Evolutionary conservation across 176 grass and related monocot species (phyloP).

Genomic region (Tillandsia fasciculata): DNA sequence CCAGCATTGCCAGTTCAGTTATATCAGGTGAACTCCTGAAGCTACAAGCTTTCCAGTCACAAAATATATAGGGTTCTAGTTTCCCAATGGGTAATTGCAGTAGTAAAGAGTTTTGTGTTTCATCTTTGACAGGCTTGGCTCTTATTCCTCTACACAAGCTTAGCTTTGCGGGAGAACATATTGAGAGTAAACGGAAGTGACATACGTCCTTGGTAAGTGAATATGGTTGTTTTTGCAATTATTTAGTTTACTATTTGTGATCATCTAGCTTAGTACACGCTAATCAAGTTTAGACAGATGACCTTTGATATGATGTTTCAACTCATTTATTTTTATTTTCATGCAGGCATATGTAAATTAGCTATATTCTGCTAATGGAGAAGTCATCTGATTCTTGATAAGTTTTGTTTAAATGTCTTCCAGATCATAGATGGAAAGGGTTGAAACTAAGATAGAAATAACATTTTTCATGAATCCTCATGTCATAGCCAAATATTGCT

Average conservation of each 20-base stretch:
- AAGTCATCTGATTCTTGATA: not conserved
- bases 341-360: not conserved
- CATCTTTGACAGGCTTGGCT: slow-evolving; percentile 59
- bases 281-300: too few relatives aligned
- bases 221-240: not conserved
- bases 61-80: too few relatives aligned
- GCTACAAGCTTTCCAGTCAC: too few relatives aligned
- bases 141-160: slow-evolving; percentile 66
- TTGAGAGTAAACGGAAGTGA: slow-evolving; percentile 81
- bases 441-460: not conserved
- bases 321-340: not conserved
- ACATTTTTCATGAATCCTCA: too few relatives aligned
- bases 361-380: not conserved
- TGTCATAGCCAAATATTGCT: too few relatives aligned
- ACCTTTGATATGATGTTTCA: too few relatives aligned
- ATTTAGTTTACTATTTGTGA: not conserved
- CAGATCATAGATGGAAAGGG: not conserved
- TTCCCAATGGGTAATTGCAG: not conserved
- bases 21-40: slow-evolving; percentile 57
- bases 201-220: slow-evolving; percentile 72
- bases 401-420: not conserved
- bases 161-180: slow-evolving; percentile 89
- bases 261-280: not conserved
- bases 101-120: slow-evolving; percentile 24
- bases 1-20: slow-evolving; percentile 91